Evolutionary conservation across 805 yeast species (phyloP), one percentile per base, ranked within the genome.

Genomic region (Saccharomycopsis microspora): DNA sequence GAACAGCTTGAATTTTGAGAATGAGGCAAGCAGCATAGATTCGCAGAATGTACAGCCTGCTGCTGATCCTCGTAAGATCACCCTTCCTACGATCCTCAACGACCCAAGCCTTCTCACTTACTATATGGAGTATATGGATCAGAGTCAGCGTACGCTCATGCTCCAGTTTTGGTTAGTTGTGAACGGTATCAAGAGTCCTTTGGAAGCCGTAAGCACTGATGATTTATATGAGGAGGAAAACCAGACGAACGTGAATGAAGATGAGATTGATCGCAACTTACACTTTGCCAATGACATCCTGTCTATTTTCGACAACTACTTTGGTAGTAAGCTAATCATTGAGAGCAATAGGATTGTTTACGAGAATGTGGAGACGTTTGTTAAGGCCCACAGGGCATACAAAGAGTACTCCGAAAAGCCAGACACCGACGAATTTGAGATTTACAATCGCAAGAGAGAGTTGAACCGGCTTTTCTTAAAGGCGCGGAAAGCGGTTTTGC

Each of bases 141-240:
- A 69, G 44, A 57, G 77, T 19, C 60, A 66, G 3, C 60, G 76
- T 42, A 62, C 70, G 1, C 63, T 63, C 0, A 58, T 79, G 32
- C 57, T 86, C 3, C 80, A 79, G 41, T 78, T 77, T 51, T 84
- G 88, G 86, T 59, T 74, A 4, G 71, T 75, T 2, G 81, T 86
- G 3, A 83, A 85, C 51, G 68, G 74, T 0, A 71, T 85, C 37
- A 76, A 78, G 55, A 83, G 83, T 43, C 95, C 96, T 0, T 61
- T 88, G 11, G 85, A 80, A 52, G 83, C 48, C 29, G 46, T 51
- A n/a, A 45, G 43, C 29, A 32, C 50, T 7, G 52, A 51, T 31
- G 54, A 51, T 32, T 38, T 51, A 5, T 11, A 56, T 61, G 2
- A 41, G 48, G 29, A 54, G 44, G 27, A 47, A 46, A 54, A 60